Evolutionary conservation across 371 early-diverging fungal genomes (phyloP), one percentile per base, ranked within the genome.

Genomic region (Funneliformis caledonium): DNA sequence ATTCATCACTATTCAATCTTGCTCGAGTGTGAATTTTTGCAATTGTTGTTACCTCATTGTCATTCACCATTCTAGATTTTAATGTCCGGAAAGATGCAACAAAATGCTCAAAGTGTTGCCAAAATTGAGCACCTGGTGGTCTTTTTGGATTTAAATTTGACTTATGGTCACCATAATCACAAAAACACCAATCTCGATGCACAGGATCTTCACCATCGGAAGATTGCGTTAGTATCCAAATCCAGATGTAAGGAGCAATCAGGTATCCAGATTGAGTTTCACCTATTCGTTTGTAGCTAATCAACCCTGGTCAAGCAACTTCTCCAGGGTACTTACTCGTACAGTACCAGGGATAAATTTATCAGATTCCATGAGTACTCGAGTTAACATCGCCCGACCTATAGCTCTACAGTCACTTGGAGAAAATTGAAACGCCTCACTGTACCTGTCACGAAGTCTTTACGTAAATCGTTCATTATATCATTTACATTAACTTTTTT

Each of bases 81-180:
- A 83, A 79, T 47, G 72, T 77, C 52, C 81, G 82, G 75, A 82
- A 82, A 43, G 74, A 78, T 48, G 84, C 84, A 48, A n/a, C n/a
- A n/a, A 82, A 83, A 70, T 84, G 81, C 65, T 84, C 84, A 78
- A 84, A 84, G 68, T 82, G 76, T 73, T 82, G 68, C 84, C 82
- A 84, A 61, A 82, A 82, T 22, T 81, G 81, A 82, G 83, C 74
- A 47, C 72, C 79, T 31, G 79, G 75, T 56, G 81, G 84, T n/a
- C 77, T 82, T 69, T 81, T 82, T 64, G 26, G 72, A 70, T 70
- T 70, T 42, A 47, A 42, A 48, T 3, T 11, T 52, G 73, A n/a
- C 4, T 26, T 73, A 9, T 52, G 73, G 5, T 52, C 59, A 26
- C 33, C 2, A 16, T 73, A 48, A 31, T 42, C 73, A 73, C 19